Evolutionary conservation across 2,329 filamentous ascomycete genomes (phyloP), one percentile per base, ranked within the genome.

Genomic region (Scytalidium sp.): DNA sequence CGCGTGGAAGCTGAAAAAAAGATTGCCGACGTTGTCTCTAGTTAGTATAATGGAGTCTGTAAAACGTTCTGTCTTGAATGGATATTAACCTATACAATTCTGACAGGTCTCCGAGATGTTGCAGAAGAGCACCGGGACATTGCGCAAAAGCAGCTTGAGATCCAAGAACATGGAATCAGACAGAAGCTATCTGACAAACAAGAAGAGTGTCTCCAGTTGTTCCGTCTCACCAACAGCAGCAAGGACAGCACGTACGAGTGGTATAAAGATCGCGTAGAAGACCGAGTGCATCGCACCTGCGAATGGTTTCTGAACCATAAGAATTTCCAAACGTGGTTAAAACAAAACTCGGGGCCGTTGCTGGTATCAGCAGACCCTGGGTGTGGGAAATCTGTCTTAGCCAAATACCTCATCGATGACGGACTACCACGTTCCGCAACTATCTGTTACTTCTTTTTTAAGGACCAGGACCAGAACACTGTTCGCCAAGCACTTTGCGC

Each of bases 401-500:
- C 69, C 8, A 66, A 60, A 41, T 64, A 63, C 41, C 59, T 71
- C 0, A 52, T 69, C 17, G 62, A 69, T 40, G 25, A 60, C 5
- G 47, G 39, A 6, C 51, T 70, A 1, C 42, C 50, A 2, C 42
- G 53, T 47, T 29, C 19, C 2, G 43, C 20, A 9, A 63, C 60
- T 1, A 59, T 70, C 2, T 72, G 69, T 54, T 74, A 74, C 57
- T 74, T 72, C 50, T 75, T 74, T 50, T 74, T 74, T 56, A 72
- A 72, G 50, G 66, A 70, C 27, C 52, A 65, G 47, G 60, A 66
- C 36, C 70, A 73, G 42, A 64, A 70, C 27, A 70, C 55, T 1
- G 47, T 63, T 20, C 32, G 51, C 0, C 64, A 68, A 52, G 69
- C 68, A 0, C 58, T 73, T n/a, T 72, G 68, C 43, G 68, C 70